Percentiles rank a stretch among this genome's conserved stretches.
Evolutionary conservation across 768 basidiomycete genomes (phyloP).

Genomic region (Auriculariales sp.): DNA sequence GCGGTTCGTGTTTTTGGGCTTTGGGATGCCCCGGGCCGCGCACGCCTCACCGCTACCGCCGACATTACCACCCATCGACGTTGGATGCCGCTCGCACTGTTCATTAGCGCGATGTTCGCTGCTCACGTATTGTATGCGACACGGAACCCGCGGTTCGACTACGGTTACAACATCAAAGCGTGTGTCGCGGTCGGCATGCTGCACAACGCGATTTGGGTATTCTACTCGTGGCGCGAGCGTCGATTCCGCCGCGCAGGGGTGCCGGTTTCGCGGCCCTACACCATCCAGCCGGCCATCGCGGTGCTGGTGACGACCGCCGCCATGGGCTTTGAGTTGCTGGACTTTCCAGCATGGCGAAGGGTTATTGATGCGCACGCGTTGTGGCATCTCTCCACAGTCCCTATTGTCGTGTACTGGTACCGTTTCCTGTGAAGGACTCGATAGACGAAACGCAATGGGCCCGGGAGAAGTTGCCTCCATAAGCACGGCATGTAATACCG

Average conservation of each 20-base stretch:
- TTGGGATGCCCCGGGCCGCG: slow-evolving; percentile 27
- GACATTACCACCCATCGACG: too few species aligned
- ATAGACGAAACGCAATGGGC: too few species aligned
- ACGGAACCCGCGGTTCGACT: slow-evolving; percentile 70
- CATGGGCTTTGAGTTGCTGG: slow-evolving; percentile 72
- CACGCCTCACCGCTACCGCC: slow-evolving; percentile 12
- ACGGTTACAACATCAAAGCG: slow-evolving; percentile 84
- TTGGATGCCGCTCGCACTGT: slow-evolving; percentile 10
- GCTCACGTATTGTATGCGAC: slow-evolving; percentile 69
- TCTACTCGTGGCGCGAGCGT: too few species aligned
- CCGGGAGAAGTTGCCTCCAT: too few species aligned
- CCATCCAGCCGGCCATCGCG: slow-evolving; percentile 33
- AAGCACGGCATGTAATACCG: too few species aligned
- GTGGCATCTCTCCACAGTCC: slow-evolving; percentile 82
- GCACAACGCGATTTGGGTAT: slow-evolving; percentile 73
- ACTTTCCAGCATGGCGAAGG: slow-evolving; percentile 71
- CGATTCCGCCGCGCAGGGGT: too few species aligned
- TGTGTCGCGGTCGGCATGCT: slow-evolving; percentile 60
- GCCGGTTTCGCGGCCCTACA: too few species aligned
- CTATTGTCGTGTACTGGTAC: slow-evolving; percentile 73
- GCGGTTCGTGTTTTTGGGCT: slow-evolving; percentile 65
- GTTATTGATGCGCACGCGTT: slow-evolving; percentile 81
- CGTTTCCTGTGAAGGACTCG: slow-evolving; percentile 59
- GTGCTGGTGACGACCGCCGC: slow-evolving; percentile 60
- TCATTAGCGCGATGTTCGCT: slow-evolving; percentile 43